Conservation (phyloP, 2,329 filamentous ascomycete genomes). For the Alternaria arborescens region DNA sequence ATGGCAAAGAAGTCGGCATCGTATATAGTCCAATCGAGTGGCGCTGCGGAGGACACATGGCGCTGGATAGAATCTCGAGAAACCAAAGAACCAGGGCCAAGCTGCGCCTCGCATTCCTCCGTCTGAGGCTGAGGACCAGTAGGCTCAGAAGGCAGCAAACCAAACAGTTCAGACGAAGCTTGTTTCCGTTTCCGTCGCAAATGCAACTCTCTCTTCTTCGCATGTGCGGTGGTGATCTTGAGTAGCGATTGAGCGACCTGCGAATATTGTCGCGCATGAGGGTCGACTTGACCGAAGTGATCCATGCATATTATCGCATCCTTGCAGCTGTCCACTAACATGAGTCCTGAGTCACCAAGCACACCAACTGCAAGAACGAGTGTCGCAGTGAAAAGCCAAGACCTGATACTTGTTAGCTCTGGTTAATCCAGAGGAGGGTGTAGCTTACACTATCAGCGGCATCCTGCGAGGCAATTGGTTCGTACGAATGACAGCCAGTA, state of each 20-base stretch:
- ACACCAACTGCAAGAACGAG: constrained; percentile 40
- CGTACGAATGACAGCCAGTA: constrained; percentile 29
- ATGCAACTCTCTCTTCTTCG: constrained; percentile 34
- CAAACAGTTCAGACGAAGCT: constrained; percentile 42
- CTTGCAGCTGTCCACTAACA: constrained; percentile 32
- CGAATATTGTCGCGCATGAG: constrained; percentile 44
- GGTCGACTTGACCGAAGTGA: constrained; percentile 39
- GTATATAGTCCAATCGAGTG: constrained; percentile 43
- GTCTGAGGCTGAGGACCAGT: neutral
- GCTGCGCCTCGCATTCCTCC: constrained; percentile 1
- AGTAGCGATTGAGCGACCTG: constrained; percentile 38
- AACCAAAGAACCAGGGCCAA: constrained; percentile 4
- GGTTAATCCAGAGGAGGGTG: neutral
- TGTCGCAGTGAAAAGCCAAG: constrained; percentile 44
- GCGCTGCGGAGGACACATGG: constrained; percentile 13
- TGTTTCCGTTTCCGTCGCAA: constrained; percentile 37
- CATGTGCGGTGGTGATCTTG: constrained; percentile 35
- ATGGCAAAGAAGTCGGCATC: constrained; percentile 44
- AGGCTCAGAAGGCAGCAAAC: constrained; percentile 29
- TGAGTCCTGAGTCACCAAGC: constrained; percentile 34
- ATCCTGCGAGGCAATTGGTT: constrained; percentile 38
- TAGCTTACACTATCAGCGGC: constrained; percentile 43
- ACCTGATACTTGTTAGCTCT: constrained; percentile 21
- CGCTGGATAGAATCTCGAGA: constrained; percentile 15
- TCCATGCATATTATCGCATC: constrained; percentile 37